Evolutionary conservation across 1,139 yeast genomes (phyloP), one percentile per base, ranked within the genome.

Genomic region (Ashbya aceris): DNA sequence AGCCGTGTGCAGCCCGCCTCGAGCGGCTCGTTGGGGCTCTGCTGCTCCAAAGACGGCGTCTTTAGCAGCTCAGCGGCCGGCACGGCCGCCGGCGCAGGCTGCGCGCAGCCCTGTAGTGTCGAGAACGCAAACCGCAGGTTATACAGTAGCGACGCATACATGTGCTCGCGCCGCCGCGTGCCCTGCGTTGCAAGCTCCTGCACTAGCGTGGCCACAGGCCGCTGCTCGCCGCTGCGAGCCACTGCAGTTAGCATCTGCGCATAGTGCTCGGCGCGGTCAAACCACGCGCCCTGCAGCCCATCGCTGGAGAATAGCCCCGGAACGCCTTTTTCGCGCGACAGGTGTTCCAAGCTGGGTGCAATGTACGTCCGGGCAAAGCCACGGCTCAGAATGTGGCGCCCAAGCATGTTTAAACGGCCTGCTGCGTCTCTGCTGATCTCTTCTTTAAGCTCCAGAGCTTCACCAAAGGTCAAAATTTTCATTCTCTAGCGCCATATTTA

Each of bases 41-140:
- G 42, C 8, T 49, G 49, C 9, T 56, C 49, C 30, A 62, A 45
- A 11, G 61, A 57, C 6, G 82, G 80, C 10, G 73, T 68, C 39
- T 62, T 57, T 33, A 77, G 61, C 14, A 79, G 58, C 10, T 68
- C 67, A 2, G 50, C 48, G 34, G 43, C 36, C 51, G 58, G 30
- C 41, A 50, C 30, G 31, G 42, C 10, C 32, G 40, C 38, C 4
- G 47, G 30, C 12, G 51, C 51, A 10, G 47, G 30, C 5, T 50
- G 45, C 26, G 48, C 33, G 30, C 47, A 45, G 11, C 56, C 56
- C 30, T 69, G 74, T 45, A 82, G 60, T 8, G 76, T 67, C 38
- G 79, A 79, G 50, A 79, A 65, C 43, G 77, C 73, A 53, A 79
- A 80, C 48, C 71, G 76, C 40, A 76, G 60, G 59, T 79, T 81